These are phyloP conservation scores for Mycena capillaripes DNA, from an alignment of 768 basidiomycete genomes.

Conservation along the genomic window DNA sequence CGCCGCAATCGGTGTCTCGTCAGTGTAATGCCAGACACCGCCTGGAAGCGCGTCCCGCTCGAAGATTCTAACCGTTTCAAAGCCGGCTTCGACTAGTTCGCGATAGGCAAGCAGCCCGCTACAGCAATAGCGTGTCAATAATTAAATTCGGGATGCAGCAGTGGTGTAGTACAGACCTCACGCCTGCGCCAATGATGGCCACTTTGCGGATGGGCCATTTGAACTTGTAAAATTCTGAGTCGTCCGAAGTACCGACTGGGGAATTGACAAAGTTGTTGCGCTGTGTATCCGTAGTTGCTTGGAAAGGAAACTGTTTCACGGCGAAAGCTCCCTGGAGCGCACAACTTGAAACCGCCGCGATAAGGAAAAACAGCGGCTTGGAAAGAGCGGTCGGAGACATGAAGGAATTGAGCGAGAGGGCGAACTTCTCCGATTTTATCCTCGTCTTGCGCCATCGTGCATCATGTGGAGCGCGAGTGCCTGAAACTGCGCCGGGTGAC, in stretches of 20 bases:
- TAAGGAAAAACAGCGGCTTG: not conserved
- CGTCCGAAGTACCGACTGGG: not conserved
- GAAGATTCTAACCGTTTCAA: constrained; percentile 39
- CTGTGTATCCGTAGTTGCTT: constrained; percentile 4
- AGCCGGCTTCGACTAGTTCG: constrained; percentile 50
- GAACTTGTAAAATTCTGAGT: constrained; percentile 48
- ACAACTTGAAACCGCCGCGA: not conserved
- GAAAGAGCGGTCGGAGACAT: not conserved
- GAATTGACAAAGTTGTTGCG: constrained; percentile 31
- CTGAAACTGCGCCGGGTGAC: too few species aligned
- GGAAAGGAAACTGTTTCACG: constrained; percentile 20
- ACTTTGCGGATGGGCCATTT: constrained; percentile 54
- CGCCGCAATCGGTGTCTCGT: constrained; percentile 49
- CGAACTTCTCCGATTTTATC: too few species aligned
- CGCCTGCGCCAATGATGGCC: constrained; percentile 57
- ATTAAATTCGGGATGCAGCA: not conserved
- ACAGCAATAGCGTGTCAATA: not conserved
- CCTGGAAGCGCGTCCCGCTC: constrained; percentile 53
- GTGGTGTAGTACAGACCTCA: constrained; percentile 49
- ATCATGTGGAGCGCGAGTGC: too few species aligned
- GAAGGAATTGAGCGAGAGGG: not conserved
- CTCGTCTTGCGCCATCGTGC: too few species aligned
- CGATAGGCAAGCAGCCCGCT: constrained; percentile 55
- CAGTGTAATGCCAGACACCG: constrained; percentile 58
- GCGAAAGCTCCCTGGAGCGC: not conserved